Evolutionary conservation across 305 asterid genomes (phyloP), one percentile per base, ranked within the genome.

Genomic region (Fraxinus floribunda): DNA sequence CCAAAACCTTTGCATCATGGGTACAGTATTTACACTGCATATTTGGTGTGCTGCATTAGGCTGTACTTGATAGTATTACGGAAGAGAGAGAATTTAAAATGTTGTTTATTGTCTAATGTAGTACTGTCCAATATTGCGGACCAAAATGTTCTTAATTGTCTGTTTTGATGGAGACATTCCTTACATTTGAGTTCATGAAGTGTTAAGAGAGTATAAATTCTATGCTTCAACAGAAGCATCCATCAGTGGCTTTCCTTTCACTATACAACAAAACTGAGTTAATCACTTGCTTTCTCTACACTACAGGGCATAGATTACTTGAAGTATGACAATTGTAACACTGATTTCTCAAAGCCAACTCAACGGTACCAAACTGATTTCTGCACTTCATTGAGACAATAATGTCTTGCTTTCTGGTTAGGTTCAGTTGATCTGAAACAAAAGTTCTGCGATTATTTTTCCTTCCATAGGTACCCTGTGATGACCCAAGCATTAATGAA

Each of bases 271-370:
- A 49, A 55, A n/a, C 49, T 79, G n/a, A 3, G 6, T 29, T 68
- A 29, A 68, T 68, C 9, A 30, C 75, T 78, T 55, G 18, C 55
- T 32, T 66, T 26, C 49, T 35, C 78, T 73, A 76, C 16, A 68
- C 38, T 87, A 71, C 91, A 95, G 98, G 98, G 98, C 57, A 90
- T 95, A 71, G 98, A 95, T 90, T 95, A 94, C 72, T 86, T 95
- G 89, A 95, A 94, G 90, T 95, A 95, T 49, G 99, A 95, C 79
- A 95, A 95, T 79, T 95, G 99, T 80, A 82, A 88, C 90, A 94
- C 79, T 11, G 95, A 84, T 75, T 97, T 92, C 80, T 71, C 91
- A 76, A 94, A 84, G 89, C 98, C 99, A 78, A 85, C 88, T 8
- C 85, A 79, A 29, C 85, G 98, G 97, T 92, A 87, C 75, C 46